Evolutionary conservation across 2,329 filamentous ascomycete genomes (phyloP).

Genomic region (Penicillium sclerotiorum): DNA sequence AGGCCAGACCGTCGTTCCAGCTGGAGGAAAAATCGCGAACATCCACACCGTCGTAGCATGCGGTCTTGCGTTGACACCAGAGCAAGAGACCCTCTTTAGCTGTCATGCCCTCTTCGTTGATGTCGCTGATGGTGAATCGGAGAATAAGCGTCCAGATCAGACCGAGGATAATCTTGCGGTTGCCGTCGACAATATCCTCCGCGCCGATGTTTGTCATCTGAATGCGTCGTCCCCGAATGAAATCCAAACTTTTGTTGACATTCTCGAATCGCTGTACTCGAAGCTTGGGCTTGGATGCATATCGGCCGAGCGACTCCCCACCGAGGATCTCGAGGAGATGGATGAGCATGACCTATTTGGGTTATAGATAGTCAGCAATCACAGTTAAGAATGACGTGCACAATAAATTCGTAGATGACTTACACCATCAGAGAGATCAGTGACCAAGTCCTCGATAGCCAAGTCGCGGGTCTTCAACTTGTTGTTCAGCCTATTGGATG

Average conservation of each 20-base stretch:
- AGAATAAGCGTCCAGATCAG: conserved; percentile 98
- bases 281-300: conserved; percentile 93
- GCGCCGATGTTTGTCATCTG: conserved; percentile 99
- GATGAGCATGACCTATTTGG: conserved; percentile 78
- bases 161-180: conserved; percentile 94
- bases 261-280: conserved; percentile 98
- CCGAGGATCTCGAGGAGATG: conserved; percentile 96
- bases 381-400: neutral
- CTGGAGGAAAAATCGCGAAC: conserved; percentile 92
- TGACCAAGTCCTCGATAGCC: conserved; percentile 82
- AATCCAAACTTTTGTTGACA: conserved; percentile 92
- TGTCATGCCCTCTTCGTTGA: conserved; percentile 96
- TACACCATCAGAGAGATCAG: conserved; percentile 91
- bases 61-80: conserved; percentile 98
- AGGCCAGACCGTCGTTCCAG: conserved; percentile 97
- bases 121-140: conserved; percentile 97
- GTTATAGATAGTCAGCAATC: neutral
- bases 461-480: conserved; percentile 80
- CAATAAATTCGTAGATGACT: conserved; percentile 42
- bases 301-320: conserved; percentile 90
- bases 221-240: conserved; percentile 86
- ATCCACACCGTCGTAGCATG: conserved; percentile 96
- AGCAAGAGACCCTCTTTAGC: conserved; percentile 92
- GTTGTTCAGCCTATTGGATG: conserved; percentile 79
- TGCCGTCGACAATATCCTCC: conserved; percentile 97